Base-by-base conservation (phyloP, 768 basidiomycete species). In the Leccinum olivaceopallidum region DNA sequence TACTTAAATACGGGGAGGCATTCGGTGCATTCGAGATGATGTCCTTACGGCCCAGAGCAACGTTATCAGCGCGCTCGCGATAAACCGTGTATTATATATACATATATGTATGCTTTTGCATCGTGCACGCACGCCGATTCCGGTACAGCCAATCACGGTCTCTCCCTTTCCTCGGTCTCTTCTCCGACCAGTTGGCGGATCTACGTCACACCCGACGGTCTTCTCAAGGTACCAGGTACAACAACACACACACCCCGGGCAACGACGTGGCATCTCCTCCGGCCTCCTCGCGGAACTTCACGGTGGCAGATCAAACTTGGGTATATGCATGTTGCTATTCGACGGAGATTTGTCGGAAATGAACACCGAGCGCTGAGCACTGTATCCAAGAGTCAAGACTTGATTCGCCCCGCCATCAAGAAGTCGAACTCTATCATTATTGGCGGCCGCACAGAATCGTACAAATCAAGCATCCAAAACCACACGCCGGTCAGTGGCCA, bases 381-480 rank as follows among this genome's bases (percentile, higher is more conserved):
- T 30, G n/a, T 32, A 30, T 28, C 28, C 28, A 28, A 13, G 10
- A 28, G 49, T 3, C 1, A 34, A 12, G 32, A 34, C 49, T 18
- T 30, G 42, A 58, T 55, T 54, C 48, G 22, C 36, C 22, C 22
- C 53, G 32, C 53, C 22, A 59, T 20, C 28, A 53, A 28, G 18
- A 44, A 44, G n/a, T 44, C 10, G 22, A 61, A 55, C 37, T 60
- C 62, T 71, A 69, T 64, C 60, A 30, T 44, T 44, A 22, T 26
- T 13, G 32, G 28, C 8, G 8, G 13, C 48, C 24, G 22, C 24
- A 34, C 34, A 24, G 26, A 39, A 64, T 64, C 60, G 42, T 69
- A 71, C 69, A 66, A 37, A 60, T 57, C 58, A 48, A 57, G 47
- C n/a, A 60, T 47, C 20, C 28, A 56, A 56, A 22, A 39, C 16